These are phyloP conservation scores for Apophysomyces ossiformis DNA, from an alignment of 371 early-diverging fungal genomes.

Conservation along the genomic window DNA sequence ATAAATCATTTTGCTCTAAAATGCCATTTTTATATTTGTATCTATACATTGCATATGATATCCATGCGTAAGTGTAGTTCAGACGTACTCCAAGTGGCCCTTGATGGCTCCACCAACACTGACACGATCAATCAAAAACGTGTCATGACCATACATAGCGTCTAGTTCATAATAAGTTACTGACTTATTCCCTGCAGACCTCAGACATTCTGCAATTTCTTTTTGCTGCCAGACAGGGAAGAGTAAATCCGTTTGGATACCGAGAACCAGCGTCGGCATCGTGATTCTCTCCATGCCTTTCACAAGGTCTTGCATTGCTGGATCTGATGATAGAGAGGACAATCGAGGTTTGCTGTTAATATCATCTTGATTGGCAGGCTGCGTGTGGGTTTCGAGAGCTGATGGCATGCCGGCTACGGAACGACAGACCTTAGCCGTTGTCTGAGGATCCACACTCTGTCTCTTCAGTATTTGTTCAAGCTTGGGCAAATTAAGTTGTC, in stretches of 20 bases:
- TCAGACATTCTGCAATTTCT: constrained; percentile 89
- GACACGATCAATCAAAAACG: constrained; percentile 89
- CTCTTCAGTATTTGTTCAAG: constrained; percentile 31
- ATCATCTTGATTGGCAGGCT: constrained; percentile 11
- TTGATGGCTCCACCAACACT: constrained; percentile 94
- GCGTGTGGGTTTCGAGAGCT: constrained; percentile 39
- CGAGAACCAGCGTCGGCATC: constrained; percentile 87
- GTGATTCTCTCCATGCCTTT: constrained; percentile 61
- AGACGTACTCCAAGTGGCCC: constrained; percentile 78
- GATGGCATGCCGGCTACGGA: constrained; percentile 33
- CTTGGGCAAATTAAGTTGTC: constrained; percentile 43
- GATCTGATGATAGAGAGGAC: constrained; percentile 43
- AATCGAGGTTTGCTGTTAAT: constrained; percentile 13
- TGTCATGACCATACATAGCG: constrained; percentile 96
- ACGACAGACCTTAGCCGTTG: constrained; percentile 36
- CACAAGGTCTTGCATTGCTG: constrained; percentile 57
- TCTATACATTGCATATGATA: no score
- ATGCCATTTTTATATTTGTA: background rate
- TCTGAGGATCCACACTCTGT: constrained; percentile 14
- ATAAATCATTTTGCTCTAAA: background rate
- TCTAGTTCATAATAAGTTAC: constrained; percentile 98
- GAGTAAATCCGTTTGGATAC: constrained; percentile 93
- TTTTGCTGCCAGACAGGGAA: constrained; percentile 96
- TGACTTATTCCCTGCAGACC: constrained; percentile 78
- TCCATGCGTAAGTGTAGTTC: background rate